Conservation (phyloP, 495 filamentous ascomycete species). For the Bacidia gigantensis region DNA sequence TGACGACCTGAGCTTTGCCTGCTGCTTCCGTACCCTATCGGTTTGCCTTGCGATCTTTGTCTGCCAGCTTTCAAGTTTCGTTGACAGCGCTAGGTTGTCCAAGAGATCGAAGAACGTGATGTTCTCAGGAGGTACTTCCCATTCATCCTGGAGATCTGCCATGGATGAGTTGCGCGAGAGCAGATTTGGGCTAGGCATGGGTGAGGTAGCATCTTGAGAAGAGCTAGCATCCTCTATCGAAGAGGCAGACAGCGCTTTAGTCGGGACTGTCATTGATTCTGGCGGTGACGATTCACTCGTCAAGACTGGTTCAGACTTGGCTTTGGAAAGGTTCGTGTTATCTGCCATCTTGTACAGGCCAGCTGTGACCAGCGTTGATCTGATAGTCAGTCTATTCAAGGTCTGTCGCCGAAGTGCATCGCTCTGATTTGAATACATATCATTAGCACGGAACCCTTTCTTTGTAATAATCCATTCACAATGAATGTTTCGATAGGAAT, state of each 20-base stretch:
- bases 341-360: slow-evolving; percentile 23
- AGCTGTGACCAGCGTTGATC: neutral
- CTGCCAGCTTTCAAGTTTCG: slow-evolving; percentile 79
- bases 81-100: slow-evolving; percentile 81
- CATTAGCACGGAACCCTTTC: too few species aligned
- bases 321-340: slow-evolving; percentile 11
- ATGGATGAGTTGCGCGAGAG: slow-evolving; percentile 60
- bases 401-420: neutral
- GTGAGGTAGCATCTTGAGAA: slow-evolving; percentile 15
- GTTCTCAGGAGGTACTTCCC: slow-evolving; percentile 84
- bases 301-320: slow-evolving; percentile 20
- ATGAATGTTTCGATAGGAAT: too few species aligned
- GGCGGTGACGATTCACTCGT: slow-evolving; percentile 13
- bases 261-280: slow-evolving; percentile 14
- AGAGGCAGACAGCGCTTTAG: slow-evolving; percentile 19
- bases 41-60: slow-evolving; percentile 64
- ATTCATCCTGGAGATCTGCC: slow-evolving; percentile 74
- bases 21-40: slow-evolving; percentile 70
- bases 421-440: neutral
- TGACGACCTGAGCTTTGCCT: slow-evolving; percentile 53
- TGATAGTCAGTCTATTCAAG: neutral
- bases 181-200: slow-evolving; percentile 31
- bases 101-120: slow-evolving; percentile 85
- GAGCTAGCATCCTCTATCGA: slow-evolving; percentile 13
- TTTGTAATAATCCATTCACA: too few species aligned